phyloP scores from a whole-genome alignment of 257 asterid genomes.

The Henckelia pumila region DNA sequence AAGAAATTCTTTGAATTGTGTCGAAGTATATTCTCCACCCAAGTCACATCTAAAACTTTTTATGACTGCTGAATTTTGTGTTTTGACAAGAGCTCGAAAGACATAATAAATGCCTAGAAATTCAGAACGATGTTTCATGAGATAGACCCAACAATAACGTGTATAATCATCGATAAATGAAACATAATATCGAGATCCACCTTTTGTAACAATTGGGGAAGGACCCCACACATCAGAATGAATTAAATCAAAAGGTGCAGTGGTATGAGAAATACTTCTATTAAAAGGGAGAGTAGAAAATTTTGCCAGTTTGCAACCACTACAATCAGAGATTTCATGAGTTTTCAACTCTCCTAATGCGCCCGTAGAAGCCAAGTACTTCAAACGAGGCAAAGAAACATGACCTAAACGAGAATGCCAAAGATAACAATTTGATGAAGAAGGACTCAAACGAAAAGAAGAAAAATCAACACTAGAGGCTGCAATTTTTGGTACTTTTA shows the following conservation, averaged over 20 bases:
- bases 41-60: background rate
- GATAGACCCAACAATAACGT: too few relatives aligned
- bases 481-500: background rate
- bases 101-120: background rate
- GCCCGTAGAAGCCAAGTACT: too few relatives aligned
- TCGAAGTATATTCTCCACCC: too few relatives aligned
- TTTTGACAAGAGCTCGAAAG: background rate
- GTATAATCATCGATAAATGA: too few relatives aligned
- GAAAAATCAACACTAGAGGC: background rate
- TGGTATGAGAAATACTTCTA: background rate
- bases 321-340: conserved; percentile 3
- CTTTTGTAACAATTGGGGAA: background rate
- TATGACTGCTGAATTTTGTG: background rate
- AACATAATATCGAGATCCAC: background rate
- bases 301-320: conserved; percentile 3
- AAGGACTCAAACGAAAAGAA: background rate
- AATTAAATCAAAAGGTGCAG: conserved; percentile 18
- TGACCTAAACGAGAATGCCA: conserved; percentile 14
- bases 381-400: background rate
- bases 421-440: conserved; percentile 1
- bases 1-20: background rate
- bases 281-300: background rate
- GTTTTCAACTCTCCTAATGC: background rate
- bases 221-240: conserved; percentile 22
- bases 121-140: background rate